A percentile compares a stretch with the other conserved stretches of the same genome.
Evolutionary conservation across 306 rosid genomes (phyloP).

Genomic region (Lathyrus aphaca): DNA sequence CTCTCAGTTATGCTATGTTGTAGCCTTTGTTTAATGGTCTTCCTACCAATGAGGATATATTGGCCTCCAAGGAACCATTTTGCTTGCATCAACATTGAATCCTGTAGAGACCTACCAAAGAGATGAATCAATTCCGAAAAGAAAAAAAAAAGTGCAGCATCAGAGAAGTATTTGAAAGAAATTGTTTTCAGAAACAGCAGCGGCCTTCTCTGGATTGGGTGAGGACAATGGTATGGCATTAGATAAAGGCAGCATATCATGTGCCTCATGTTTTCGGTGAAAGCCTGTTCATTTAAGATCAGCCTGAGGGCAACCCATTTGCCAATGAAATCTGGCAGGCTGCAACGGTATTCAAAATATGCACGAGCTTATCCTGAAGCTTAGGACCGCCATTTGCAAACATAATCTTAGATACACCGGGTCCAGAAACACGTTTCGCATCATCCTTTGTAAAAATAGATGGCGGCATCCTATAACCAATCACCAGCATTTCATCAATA

Average conservation of each 20-base stretch:
- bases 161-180: conserved; percentile 90
- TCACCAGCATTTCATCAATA: no score
- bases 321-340: conserved; percentile 98
- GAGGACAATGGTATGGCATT: conserved; percentile 79
- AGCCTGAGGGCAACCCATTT: conserved; percentile 97
- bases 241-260: conserved; percentile 61
- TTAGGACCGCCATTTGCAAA: conserved; percentile 59
- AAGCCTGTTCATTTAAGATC: conserved; percentile 90
- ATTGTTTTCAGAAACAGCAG: conserved; percentile 84
- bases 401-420: conserved; percentile 58
- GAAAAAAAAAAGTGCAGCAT: conserved; percentile 96
- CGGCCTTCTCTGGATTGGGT: conserved; percentile 69
- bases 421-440: conserved; percentile 59
- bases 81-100: conserved; percentile 92
- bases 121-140: conserved; percentile 90
- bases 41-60: conserved; percentile 88
- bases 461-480: conserved; percentile 83
- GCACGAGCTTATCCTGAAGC: conserved; percentile 79
- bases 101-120: conserved; percentile 88
- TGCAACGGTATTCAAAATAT: conserved; percentile 84
- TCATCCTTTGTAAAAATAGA: conserved; percentile 49
- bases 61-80: conserved; percentile 90
- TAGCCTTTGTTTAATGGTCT: conserved; percentile 79
- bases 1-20: conserved; percentile 72
- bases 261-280: conserved; percentile 69